phyloP scores from a whole-genome alignment of 305 asterid species.

The Fraxinus dipetala region DNA sequence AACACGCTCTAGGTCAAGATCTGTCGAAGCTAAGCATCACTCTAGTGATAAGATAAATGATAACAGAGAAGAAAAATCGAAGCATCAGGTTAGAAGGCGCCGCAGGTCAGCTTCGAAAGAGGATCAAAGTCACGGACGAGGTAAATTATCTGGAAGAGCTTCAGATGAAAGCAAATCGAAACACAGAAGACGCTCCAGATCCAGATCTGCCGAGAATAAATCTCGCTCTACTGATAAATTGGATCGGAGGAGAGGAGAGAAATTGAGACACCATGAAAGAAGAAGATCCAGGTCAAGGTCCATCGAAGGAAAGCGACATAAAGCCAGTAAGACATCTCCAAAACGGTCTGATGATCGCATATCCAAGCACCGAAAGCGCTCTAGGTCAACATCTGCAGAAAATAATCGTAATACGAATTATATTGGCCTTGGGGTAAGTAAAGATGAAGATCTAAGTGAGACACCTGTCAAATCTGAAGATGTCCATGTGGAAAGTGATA shows the following conservation, averaged over 20 bases:
- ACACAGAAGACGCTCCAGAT: constrained; percentile 54
- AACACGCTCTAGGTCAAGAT: constrained; percentile 68
- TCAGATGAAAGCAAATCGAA: constrained; percentile 53
- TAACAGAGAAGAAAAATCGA: constrained; percentile 45
- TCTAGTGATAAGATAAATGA: constrained; percentile 47
- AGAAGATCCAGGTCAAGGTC: constrained; percentile 69
- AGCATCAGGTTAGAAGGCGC: constrained; percentile 44
- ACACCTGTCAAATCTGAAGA: constrained; percentile 39
- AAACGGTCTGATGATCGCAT: constrained; percentile 51
- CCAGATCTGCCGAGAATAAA: constrained; percentile 58
- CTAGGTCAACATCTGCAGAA: constrained; percentile 58
- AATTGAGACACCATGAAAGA: constrained; percentile 46
- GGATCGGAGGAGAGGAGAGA: constrained; percentile 61
- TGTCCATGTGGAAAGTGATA: constrained; percentile 24
- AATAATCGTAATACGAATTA: constrained; percentile 27
- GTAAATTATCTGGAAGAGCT: constrained; percentile 44
- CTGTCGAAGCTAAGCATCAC: constrained; percentile 53
- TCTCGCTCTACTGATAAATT: constrained; percentile 44
- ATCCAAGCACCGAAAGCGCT: constrained; percentile 52
- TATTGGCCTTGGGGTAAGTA: constrained; percentile 33
- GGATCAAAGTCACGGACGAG: constrained; percentile 37
- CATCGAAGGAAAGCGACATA: constrained; percentile 47
- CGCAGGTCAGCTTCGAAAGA: constrained; percentile 60
- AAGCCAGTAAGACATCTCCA: constrained; percentile 44
- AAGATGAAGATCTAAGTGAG: constrained; percentile 42